Percentiles rank a stretch among this genome's conserved stretches.
Conservation (phyloP, 2,329 filamentous ascomycete species). For the Coniochaeta ligniaria region DNA sequence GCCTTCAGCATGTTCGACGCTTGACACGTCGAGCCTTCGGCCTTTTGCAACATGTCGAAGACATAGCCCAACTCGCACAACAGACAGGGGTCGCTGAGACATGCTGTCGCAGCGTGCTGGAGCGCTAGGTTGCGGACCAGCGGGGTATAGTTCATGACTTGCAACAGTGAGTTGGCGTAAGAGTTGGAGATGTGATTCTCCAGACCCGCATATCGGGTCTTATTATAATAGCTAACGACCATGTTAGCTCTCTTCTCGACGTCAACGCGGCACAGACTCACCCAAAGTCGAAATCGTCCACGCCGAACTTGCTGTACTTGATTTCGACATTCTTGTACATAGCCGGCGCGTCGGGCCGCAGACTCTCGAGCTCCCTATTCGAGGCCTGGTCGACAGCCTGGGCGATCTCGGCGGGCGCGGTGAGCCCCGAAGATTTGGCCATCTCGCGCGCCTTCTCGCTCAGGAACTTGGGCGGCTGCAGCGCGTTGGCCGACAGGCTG, state of each 20-base stretch:
- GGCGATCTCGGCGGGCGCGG: conserved; percentile 35
- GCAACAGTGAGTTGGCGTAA: conserved; percentile 86
- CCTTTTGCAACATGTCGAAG: conserved; percentile 97
- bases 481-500: conserved; percentile 54
- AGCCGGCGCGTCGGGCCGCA: conserved; percentile 73
- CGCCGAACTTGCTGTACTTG: conserved; percentile 97
- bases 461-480: conserved; percentile 79
- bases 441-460: conserved; percentile 83
- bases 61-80: conserved; percentile 92
- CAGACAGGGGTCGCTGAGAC: conserved; percentile 74
- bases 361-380: conserved; percentile 59
- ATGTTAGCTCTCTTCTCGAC: conserved; percentile 1
- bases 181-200: conserved; percentile 97
- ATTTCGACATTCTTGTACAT: conserved; percentile 95
- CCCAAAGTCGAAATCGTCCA: conserved; percentile 99
- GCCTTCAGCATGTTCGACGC: conserved; percentile 92
- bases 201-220: conserved; percentile 81
- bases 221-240: conserved; percentile 73
- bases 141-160: conserved; percentile 87
- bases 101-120: conserved; percentile 80
- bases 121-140: conserved; percentile 81
- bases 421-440: conserved; percentile 35
- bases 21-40: conserved; percentile 87
- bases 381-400: conserved; percentile 62
- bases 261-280: conserved; percentile 29